Percentiles rank a stretch among this genome's conserved stretches.
Evolutionary conservation across 495 filamentous ascomycete genomes (phyloP).

Genomic region (Aspergillus funiculosus): DNA sequence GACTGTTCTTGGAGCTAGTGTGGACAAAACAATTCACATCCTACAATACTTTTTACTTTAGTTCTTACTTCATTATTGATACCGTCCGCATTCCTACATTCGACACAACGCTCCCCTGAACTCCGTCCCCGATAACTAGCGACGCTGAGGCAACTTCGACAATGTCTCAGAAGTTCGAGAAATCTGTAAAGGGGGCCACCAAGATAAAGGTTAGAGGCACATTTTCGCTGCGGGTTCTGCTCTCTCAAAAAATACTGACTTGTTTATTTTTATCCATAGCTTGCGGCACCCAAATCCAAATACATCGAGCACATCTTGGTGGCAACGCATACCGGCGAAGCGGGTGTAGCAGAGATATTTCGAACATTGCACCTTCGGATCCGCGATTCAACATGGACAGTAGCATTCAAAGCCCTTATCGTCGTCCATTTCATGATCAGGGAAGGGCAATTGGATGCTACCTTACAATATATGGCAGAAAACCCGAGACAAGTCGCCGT

Average conservation of each 20-base stretch:
- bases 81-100: neutral
- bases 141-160: constrained; percentile 15
- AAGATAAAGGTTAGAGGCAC: constrained; percentile 73
- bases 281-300: constrained; percentile 96
- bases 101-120: constrained; percentile 8
- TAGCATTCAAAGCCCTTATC: constrained; percentile 92
- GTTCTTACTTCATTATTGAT: neutral
- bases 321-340: constrained; percentile 91
- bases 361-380: constrained; percentile 80
- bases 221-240: neutral
- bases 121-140: constrained; percentile 6
- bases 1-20: constrained; percentile 24
- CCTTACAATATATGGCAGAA: constrained; percentile 76
- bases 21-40: constrained; percentile 20
- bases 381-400: constrained; percentile 95
- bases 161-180: constrained; percentile 83
- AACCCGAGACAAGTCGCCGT: constrained; percentile 80
- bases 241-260: constrained; percentile 13
- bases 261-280: constrained; percentile 41
- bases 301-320: constrained; percentile 98
- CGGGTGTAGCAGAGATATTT: constrained; percentile 94
- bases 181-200: constrained; percentile 87
- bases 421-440: constrained; percentile 96
- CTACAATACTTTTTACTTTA: constrained; percentile 19
- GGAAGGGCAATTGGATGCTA: constrained; percentile 86